phyloP scores from a whole-genome alignment of 441 rosid genomes.

The Populus hybrid region DNA sequence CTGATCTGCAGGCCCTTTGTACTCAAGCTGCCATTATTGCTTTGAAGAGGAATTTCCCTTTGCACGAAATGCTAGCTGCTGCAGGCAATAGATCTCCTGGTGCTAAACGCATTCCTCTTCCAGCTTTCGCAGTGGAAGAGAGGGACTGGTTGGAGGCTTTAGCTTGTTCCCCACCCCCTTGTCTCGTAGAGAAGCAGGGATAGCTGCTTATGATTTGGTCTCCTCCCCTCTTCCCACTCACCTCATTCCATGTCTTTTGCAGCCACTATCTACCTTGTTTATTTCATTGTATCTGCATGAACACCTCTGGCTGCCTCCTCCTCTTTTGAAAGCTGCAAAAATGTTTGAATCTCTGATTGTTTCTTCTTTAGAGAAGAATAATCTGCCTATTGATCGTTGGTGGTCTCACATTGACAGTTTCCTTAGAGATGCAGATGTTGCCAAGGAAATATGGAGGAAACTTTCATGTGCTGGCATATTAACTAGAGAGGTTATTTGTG shows the following conservation, averaged over 20 bases:
- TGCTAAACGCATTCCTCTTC: slow-evolving; percentile 66
- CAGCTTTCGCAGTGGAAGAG: slow-evolving; percentile 81
- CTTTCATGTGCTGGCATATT: slow-evolving; percentile 63
- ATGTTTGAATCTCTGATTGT: slow-evolving; percentile 56
- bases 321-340: slow-evolving; percentile 62
- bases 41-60: slow-evolving; percentile 90
- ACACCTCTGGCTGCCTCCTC: slow-evolving; percentile 71
- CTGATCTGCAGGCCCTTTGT: slow-evolving; percentile 97
- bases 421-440: slow-evolving; percentile 64
- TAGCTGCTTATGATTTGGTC: slow-evolving; percentile 73
- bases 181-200: slow-evolving; percentile 97
- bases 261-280: slow-evolving; percentile 66
- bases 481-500: slow-evolving; percentile 45
- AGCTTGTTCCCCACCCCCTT: slow-evolving; percentile 86
- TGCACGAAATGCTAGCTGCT: slow-evolving; percentile 75
- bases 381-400: slow-evolving; percentile 59
- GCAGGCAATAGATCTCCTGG: slow-evolving; percentile 55
- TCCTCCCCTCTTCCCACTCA: slow-evolving; percentile 83
- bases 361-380: slow-evolving; percentile 55
- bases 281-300: slow-evolving; percentile 79
- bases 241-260: slow-evolving; percentile 74
- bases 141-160: slow-evolving; percentile 98
- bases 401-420: slow-evolving; percentile 56
- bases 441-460: slow-evolving; percentile 52
- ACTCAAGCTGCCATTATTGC: slow-evolving; percentile 92